phyloP scores from a whole-genome alignment of 2,329 filamentous ascomycete species.

The Aspergillus sp. region DNA sequence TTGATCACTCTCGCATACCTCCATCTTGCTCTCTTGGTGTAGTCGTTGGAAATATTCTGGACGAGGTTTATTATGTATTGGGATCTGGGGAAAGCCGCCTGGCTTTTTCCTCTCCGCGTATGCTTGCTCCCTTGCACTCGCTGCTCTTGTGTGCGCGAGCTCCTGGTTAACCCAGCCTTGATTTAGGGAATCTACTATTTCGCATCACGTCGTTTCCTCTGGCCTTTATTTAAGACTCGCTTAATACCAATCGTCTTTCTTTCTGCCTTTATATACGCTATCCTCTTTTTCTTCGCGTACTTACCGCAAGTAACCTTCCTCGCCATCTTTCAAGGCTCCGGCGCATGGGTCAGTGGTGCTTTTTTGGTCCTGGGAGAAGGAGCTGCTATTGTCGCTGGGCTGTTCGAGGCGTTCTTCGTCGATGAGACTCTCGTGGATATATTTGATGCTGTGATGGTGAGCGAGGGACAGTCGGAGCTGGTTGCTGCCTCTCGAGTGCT shows the following conservation, averaged over 20 bases:
- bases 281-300: constrained; percentile 86
- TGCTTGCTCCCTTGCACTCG: constrained; percentile 21
- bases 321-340: constrained; percentile 79
- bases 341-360: constrained; percentile 86
- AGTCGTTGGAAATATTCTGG: background rate
- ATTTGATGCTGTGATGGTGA: constrained; percentile 82
- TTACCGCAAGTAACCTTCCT: constrained; percentile 87
- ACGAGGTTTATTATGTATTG: constrained; percentile 12
- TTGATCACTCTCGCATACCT: background rate
- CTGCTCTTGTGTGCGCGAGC: constrained; percentile 6
- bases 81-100: constrained; percentile 38
- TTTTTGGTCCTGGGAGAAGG: constrained; percentile 75
- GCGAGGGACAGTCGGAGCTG: constrained; percentile 68
- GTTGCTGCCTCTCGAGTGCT: constrained; percentile 66
- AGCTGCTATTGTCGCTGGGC: constrained; percentile 59
- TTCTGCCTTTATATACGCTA: constrained; percentile 76
- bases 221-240: constrained; percentile 74
- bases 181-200: constrained; percentile 78
- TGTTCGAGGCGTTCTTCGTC: constrained; percentile 80
- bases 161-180: constrained; percentile 5
- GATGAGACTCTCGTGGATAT: constrained; percentile 76
- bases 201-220: constrained; percentile 71
- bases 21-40: background rate
- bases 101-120: constrained; percentile 51
- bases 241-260: constrained; percentile 79